phyloP scores from a whole-genome alignment of 2,329 filamentous ascomycete genomes.

The Bipolaris victoriae region DNA sequence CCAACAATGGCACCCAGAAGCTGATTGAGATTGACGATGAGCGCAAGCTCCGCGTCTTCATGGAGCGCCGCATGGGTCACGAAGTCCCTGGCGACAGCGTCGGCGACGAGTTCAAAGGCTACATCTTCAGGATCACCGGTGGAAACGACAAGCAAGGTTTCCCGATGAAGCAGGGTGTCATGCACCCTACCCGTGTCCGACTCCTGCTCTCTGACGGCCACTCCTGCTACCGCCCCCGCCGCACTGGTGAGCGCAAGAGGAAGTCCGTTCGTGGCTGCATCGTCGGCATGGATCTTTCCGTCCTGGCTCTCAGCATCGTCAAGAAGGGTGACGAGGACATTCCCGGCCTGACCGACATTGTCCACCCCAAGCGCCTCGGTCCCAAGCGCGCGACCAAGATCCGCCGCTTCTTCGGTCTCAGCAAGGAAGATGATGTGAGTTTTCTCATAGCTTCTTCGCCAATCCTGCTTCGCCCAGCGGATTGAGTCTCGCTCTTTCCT shows the following conservation, averaged over 20 bases:
- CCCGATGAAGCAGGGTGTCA: constrained; percentile 99
- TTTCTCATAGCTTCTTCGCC: constrained; percentile 71
- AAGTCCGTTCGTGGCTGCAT: constrained; percentile 99
- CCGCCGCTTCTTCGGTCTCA: constrained; percentile 98
- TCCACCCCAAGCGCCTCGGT: constrained; percentile 98
- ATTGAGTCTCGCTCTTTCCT: constrained; percentile 64
- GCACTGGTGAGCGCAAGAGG: constrained; percentile 98
- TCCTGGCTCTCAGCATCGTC: constrained; percentile 92
- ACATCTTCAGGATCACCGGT: constrained; percentile 99
- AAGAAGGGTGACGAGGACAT: constrained; percentile 97
- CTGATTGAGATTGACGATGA: constrained; percentile 99
- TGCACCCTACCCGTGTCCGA: constrained; percentile 97
- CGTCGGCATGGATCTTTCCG: constrained; percentile 91
- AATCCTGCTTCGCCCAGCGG: constrained; percentile 51
- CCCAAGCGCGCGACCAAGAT: constrained; percentile 99
- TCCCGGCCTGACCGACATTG: constrained; percentile 94
- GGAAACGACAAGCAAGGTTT: constrained; percentile 99
- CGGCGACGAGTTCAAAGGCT: constrained; percentile 99
- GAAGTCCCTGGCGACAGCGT: constrained; percentile 93
- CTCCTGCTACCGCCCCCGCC: constrained; percentile 99
- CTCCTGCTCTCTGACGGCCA: constrained; percentile 95
- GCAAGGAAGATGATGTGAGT: constrained; percentile 99
- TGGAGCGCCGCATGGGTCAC: constrained; percentile 96
- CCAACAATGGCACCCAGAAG: constrained; percentile 99
- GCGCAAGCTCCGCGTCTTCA: constrained; percentile 97